Percentiles rank a stretch among this genome's conserved stretches.
These are phyloP conservation scores for Bryoglossum gracile DNA, from an alignment of 495 filamentous ascomycete genomes.

Conservation along the genomic window DNA sequence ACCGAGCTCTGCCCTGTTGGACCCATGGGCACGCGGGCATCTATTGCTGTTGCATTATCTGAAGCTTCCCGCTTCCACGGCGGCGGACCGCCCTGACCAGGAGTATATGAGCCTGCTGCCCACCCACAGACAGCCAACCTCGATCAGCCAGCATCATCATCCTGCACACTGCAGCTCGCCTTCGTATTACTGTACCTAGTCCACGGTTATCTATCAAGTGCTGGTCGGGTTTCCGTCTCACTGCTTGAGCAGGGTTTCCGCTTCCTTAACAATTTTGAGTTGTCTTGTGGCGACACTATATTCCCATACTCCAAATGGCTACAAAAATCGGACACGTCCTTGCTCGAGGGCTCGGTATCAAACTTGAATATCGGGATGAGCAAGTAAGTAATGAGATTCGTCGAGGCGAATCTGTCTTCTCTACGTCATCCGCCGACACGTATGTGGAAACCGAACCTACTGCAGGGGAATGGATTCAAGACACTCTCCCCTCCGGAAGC, in stretches of 20 bases:
- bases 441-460: conserved; percentile 83
- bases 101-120: conserved; percentile 14
- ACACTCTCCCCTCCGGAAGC: conserved; percentile 47
- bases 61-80: conserved; percentile 9
- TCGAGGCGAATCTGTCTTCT: conserved; percentile 74
- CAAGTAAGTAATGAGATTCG: conserved; percentile 44
- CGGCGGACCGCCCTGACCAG: conserved; percentile 5
- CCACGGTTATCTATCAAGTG: background rate
- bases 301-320: too few species aligned
- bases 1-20: background rate
- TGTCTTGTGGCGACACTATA: too few species aligned
- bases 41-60: background rate
- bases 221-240: background rate
- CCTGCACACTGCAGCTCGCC: conserved; percentile 7
- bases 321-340: conserved; percentile 61
- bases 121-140: too few species aligned
- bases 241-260: too few species aligned
- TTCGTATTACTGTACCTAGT: too few species aligned
- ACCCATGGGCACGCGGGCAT: background rate
- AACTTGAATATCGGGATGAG: conserved; percentile 57
- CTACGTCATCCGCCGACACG: conserved; percentile 64
- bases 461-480: conserved; percentile 59
- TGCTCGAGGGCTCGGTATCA: conserved; percentile 80
- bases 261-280: too few species aligned
- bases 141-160: background rate